Percentiles rank a stretch among this genome's conserved stretches.
phyloP scores from a whole-genome alignment of 75 land plant genomes.

The Larix kaempferi region DNA sequence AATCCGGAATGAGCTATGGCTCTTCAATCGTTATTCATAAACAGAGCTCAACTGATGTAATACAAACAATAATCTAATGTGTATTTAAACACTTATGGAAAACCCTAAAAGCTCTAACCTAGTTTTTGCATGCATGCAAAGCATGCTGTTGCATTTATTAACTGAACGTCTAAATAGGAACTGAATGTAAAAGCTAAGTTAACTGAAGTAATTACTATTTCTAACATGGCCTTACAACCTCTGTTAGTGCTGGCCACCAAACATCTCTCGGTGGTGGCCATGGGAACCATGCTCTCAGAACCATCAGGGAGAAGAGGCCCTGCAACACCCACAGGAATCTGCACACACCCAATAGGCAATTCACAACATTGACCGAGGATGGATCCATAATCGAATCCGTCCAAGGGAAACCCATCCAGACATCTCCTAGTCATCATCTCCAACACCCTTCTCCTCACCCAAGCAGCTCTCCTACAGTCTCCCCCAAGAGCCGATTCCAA shows the following conservation, averaged over 20 bases:
- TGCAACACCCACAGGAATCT: slow-evolving; percentile 74
- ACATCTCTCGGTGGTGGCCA: slow-evolving; percentile 88
- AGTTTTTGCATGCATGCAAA: too few relatives aligned
- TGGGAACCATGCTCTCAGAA: slow-evolving; percentile 55
- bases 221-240: slow-evolving; percentile 87
- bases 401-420: slow-evolving; percentile 57
- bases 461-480: slow-evolving; percentile 61
- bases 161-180: too few relatives aligned
- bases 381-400: slow-evolving; percentile 61
- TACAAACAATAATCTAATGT: too few relatives aligned
- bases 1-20: too few relatives aligned
- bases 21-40: too few relatives aligned
- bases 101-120: too few relatives aligned
- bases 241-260: slow-evolving; percentile 81
- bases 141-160: too few relatives aligned
- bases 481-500: slow-evolving; percentile 68
- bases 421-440: slow-evolving; percentile 44
- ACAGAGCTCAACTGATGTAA: too few relatives aligned
- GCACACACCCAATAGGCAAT: slow-evolving; percentile 74
- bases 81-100: too few relatives aligned
- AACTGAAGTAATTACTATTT: too few relatives aligned
- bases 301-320: slow-evolving; percentile 73
- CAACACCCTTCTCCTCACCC: slow-evolving; percentile 44
- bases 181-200: too few relatives aligned
- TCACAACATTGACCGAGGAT: slow-evolving; percentile 83